Percentiles rank a stretch among this genome's conserved stretches.
Evolutionary conservation across 495 filamentous ascomycete genomes (phyloP).

Genomic region (Saxophila tyrrhenica): DNA sequence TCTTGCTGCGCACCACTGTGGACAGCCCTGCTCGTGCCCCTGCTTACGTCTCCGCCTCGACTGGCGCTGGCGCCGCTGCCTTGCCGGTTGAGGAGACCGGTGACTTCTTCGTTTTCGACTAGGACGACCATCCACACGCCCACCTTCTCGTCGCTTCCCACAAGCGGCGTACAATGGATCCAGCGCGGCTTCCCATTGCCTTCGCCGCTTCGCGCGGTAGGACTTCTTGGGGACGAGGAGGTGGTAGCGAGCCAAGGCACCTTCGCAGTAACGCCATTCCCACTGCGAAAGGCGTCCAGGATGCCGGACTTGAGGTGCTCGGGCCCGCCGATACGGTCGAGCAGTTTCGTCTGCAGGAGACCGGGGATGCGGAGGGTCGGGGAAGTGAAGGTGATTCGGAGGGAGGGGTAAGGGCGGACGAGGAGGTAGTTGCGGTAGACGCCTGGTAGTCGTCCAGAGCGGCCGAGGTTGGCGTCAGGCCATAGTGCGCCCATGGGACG

Average conservation of each 20-base stretch:
- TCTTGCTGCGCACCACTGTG: too few relatives aligned
- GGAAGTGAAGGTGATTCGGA: conserved; percentile 34
- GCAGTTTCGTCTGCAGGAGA: conserved; percentile 28
- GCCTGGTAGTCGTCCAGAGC: conserved; percentile 31
- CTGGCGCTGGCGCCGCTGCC: not conserved
- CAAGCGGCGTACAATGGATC: conserved; percentile 52
- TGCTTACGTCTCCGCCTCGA: not conserved
- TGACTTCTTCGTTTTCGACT: conserved; percentile 39
- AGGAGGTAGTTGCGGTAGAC: conserved; percentile 33
- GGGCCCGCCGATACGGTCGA: conserved; percentile 30
- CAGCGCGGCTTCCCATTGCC: conserved; percentile 34
- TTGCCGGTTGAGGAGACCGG: conserved; percentile 14
- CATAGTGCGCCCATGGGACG: conserved; percentile 19
- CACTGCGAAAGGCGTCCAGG: conserved; percentile 24
- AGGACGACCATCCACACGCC: conserved; percentile 59
- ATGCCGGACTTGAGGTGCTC: conserved; percentile 28
- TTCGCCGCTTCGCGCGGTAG: not conserved
- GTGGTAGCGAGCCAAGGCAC: conserved; percentile 26
- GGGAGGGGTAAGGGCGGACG: conserved; percentile 31
- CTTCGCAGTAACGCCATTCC: conserved; percentile 29
- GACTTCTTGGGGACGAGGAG: too few relatives aligned
- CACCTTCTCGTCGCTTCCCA: conserved; percentile 44
- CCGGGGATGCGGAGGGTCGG: conserved; percentile 31
- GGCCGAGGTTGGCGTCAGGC: conserved; percentile 21
- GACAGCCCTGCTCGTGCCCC: not conserved